These are phyloP conservation scores for Acer campestre DNA, from an alignment of 345 rosid species.

Conservation along the genomic window DNA sequence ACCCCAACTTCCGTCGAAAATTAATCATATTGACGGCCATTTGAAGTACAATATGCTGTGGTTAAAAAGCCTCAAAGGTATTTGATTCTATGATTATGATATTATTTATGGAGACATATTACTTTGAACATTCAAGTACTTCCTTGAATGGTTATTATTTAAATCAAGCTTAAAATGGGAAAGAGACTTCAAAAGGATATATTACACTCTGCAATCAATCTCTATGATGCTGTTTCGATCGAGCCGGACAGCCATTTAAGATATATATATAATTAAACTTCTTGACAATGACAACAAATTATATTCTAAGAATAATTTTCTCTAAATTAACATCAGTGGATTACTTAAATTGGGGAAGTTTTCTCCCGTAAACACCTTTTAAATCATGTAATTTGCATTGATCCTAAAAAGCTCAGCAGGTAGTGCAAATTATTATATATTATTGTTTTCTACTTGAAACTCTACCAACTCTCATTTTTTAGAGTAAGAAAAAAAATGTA, in stretches of 20 bases:
- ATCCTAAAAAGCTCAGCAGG: neutral
- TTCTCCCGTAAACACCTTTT: neutral
- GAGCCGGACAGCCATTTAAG: neutral
- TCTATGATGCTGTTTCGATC: slow-evolving; percentile 16
- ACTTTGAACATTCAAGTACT: neutral
- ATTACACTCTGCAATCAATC: neutral
- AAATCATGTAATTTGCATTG: neutral
- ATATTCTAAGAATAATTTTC: neutral
- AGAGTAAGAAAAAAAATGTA: neutral
- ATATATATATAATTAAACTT: neutral
- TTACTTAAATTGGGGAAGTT: neutral
- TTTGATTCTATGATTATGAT: slow-evolving; percentile 7
- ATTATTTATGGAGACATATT: neutral
- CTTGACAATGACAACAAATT: neutral
- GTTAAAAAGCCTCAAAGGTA: neutral
- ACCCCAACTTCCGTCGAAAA: neutral
- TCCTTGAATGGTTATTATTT: neutral
- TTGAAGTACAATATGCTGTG: neutral
- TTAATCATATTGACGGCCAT: neutral
- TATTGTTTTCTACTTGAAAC: neutral
- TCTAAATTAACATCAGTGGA: neutral
- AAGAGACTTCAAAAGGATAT: slow-evolving; percentile 7
- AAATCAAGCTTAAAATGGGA: slow-evolving; percentile 12
- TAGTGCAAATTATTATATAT: neutral
- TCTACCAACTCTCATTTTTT: neutral